Percentiles rank a stretch among this genome's conserved stretches.
phyloP scores from a whole-genome alignment of 352 stramenopile species.

The Phytophthora fragariaefolia region DNA sequence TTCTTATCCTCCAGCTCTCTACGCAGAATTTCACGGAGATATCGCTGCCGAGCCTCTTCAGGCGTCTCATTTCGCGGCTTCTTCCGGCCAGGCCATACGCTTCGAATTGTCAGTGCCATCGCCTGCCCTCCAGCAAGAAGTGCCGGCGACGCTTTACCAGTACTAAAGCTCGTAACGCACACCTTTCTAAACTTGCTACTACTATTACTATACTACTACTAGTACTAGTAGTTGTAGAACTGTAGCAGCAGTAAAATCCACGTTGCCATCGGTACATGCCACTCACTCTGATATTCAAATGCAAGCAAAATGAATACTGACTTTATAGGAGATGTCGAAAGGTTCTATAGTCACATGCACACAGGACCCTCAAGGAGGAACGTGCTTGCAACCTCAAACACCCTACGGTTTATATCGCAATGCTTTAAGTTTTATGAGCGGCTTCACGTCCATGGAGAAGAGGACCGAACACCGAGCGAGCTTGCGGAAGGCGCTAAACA shows the following conservation, averaged over 20 bases:
- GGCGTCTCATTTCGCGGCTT: constrained; percentile 43
- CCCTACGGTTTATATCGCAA: constrained; percentile 60
- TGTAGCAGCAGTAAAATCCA: too few relatives aligned
- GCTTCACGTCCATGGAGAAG: constrained; percentile 46
- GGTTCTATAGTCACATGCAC: constrained; percentile 82
- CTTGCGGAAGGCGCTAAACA: constrained; percentile 40
- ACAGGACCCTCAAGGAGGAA: constrained; percentile 31
- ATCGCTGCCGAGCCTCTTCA: constrained; percentile 46
- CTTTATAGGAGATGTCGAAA: constrained; percentile 53
- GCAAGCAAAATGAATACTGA: too few relatives aligned
- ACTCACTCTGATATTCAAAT: too few relatives aligned
- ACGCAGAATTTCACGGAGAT: constrained; percentile 48
- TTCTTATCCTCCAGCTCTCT: constrained; percentile 49
- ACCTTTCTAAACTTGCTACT: too few relatives aligned
- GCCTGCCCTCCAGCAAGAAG: too few relatives aligned
- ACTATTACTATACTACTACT: too few relatives aligned
- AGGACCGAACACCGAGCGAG: constrained; percentile 67
- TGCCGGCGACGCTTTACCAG: neutral
- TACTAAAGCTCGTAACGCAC: neutral
- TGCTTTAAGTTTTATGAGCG: constrained; percentile 54
- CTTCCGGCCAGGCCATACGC: constrained; percentile 26
- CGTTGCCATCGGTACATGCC: too few relatives aligned
- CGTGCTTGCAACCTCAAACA: constrained; percentile 83
- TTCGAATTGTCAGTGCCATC: constrained; percentile 7
- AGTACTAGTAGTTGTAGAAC: too few relatives aligned